Conservation (phyloP, 148 eudicot species). For the Rheum nobile region DNA sequence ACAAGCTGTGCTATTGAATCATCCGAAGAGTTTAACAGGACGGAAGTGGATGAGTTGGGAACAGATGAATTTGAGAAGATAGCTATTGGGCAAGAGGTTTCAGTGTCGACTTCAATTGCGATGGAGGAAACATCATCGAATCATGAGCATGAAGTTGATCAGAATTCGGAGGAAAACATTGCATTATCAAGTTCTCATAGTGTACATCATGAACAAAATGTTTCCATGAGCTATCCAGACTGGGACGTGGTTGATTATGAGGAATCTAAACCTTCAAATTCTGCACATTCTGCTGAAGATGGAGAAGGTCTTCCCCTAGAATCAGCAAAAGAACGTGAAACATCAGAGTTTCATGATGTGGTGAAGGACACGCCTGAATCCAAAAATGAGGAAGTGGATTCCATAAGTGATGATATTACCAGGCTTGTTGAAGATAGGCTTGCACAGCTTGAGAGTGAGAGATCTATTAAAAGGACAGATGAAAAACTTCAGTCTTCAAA, state of each 20-base stretch:
- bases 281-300: slow-evolving; percentile 13
- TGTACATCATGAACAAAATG: slow-evolving; percentile 1
- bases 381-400: slow-evolving; percentile 14
- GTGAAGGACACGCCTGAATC: slow-evolving; percentile 11
- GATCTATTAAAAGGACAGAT: slow-evolving; percentile 20
- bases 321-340: slow-evolving; percentile 1
- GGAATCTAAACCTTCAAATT: neutral
- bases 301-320: slow-evolving; percentile 7
- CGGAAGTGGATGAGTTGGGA: slow-evolving; percentile 6
- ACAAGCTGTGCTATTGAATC: slow-evolving; percentile 8
- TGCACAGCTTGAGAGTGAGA: slow-evolving; percentile 27
- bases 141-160: slow-evolving; percentile 11
- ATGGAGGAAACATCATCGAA: neutral
- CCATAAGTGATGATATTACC: slow-evolving; percentile 26
- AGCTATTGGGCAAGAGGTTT: neutral
- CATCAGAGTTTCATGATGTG: slow-evolving; percentile 14
- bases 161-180: slow-evolving; percentile 8
- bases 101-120: slow-evolving; percentile 5
- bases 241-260: slow-evolving; percentile 16
- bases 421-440: slow-evolving; percentile 31
- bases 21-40: slow-evolving; percentile 1
- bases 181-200: slow-evolving; percentile 2
- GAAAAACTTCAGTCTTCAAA: slow-evolving; percentile 24
- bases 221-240: slow-evolving; percentile 5
- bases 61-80: slow-evolving; percentile 5